Evolutionary conservation across 352 stramenopile genomes (phyloP), one percentile per base, ranked within the genome.

Genomic region (Phytophthora nicotianae): DNA sequence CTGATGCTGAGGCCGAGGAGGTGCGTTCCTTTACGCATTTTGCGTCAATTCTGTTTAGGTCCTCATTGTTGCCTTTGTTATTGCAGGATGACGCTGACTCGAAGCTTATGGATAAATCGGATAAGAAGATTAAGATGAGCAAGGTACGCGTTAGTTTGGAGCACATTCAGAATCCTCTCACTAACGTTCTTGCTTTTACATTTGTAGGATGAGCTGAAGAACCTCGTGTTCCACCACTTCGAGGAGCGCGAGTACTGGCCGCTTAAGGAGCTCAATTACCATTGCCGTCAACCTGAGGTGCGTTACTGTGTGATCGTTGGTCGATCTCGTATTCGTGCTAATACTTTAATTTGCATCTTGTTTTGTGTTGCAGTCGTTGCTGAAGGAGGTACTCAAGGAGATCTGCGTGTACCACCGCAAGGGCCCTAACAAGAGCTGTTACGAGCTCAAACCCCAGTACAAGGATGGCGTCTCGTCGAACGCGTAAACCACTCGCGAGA

Each of bases 41-140:
- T n/a, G n/a, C n/a, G n/a, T n/a, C n/a, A n/a, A n/a, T n/a, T n/a
- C n/a, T n/a, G n/a, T n/a, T n/a, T n/a, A n/a, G n/a, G n/a, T n/a
- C n/a, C n/a, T n/a, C n/a, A n/a, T n/a, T n/a, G n/a, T n/a, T n/a
- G n/a, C n/a, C 23, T 38, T 61, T 2, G 48, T 41, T 48, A 26
- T 40, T 55, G 9, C 16, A 88, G 81, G 82, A 88, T 49, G 61
- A 75, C 35, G 52, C 52, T 16, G 79, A 83, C n/a, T 53, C 65
- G 20, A 87, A 87, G 76, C 76, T 87, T 29, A 58, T 75, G 27
- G 84, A 90, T 55, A 88, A 79, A 60, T 77, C 64, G 42, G 83
- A 90, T 73, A 95, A 92, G 74, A 95, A 94, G 82, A 78, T 94
- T 68, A 94, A 95, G 81, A 94, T 95, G 83, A 93, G 84, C 82